Evolutionary conservation across 2,329 filamentous ascomycete species (phyloP).

Genomic region (Coniochaeta sp.): DNA sequence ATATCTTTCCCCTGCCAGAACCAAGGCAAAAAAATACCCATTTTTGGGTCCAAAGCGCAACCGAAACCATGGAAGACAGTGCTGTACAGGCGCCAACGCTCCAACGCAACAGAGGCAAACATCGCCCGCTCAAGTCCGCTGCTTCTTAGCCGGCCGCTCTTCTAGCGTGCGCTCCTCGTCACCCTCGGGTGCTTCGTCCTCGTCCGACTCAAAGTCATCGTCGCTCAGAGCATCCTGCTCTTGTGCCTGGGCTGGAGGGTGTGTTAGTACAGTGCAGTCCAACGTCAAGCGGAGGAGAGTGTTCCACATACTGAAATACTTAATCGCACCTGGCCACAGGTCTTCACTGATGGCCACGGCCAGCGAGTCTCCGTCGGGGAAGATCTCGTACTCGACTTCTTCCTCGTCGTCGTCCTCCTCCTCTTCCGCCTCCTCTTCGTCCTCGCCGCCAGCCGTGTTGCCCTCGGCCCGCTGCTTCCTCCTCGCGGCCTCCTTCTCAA

Average conservation of each 20-base stretch:
- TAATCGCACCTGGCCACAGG: constrained; percentile 79
- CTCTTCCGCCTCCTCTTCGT: constrained; percentile 36
- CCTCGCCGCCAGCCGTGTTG: constrained; percentile 39
- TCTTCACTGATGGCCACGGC: constrained; percentile 79
- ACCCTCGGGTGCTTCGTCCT: constrained; percentile 45
- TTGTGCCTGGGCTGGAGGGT: constrained; percentile 55
- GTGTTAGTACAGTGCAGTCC: constrained; percentile 24
- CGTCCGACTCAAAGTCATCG: constrained; percentile 59
- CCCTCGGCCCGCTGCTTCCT: constrained; percentile 41
- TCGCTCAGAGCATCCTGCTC: constrained; percentile 62
- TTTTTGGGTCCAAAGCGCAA: too few species aligned
- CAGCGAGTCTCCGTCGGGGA: constrained; percentile 78
- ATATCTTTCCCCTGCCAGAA: not conserved
- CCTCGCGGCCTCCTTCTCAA: constrained; percentile 52
- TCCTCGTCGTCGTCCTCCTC: constrained; percentile 59
- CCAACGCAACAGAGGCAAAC: not conserved
- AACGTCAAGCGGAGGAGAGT: not conserved
- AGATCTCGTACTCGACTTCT: constrained; percentile 66
- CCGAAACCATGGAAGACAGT: too few species aligned
- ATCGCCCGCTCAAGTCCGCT: constrained; percentile 24
- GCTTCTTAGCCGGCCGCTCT: constrained; percentile 32
- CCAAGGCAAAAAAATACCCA: too few species aligned
- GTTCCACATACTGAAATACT: constrained; percentile 73
- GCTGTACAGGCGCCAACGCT: not conserved
- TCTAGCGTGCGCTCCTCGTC: constrained; percentile 30